Conservation (phyloP, 805 yeast genomes). For the Candida easanensis region DNA sequence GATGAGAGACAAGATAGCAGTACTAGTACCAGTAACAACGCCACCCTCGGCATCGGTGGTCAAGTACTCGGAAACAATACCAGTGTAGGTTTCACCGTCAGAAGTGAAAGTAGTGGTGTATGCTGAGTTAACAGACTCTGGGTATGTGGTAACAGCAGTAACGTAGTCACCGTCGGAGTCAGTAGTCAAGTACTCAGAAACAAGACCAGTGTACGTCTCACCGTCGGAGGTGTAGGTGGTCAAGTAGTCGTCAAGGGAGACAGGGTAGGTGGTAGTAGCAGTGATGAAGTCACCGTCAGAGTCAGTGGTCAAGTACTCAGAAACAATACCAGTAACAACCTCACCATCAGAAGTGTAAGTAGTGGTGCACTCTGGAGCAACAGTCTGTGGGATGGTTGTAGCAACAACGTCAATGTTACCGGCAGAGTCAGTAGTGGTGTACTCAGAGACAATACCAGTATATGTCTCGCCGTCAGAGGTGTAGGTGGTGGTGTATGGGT, state of each 20-base stretch:
- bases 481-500: not conserved
- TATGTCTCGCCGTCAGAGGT: not conserved
- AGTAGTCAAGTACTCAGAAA: constrained; percentile 7
- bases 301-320: not conserved
- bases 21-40: constrained; percentile 2
- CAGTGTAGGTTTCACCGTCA: not conserved
- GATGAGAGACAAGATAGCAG: not conserved
- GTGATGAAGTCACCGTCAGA: not conserved
- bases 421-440: not conserved
- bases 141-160: constrained; percentile 3
- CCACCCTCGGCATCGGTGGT: constrained; percentile 7
- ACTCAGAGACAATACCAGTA: not conserved
- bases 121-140: not conserved
- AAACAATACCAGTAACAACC: not conserved
- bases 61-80: constrained; percentile 6
- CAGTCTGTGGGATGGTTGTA: not conserved
- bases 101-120: not conserved
- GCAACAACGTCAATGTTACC: not conserved
- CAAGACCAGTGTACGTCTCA: not conserved
- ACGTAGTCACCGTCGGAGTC: constrained; percentile 5
- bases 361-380: no score
- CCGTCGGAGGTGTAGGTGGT: constrained; percentile 1
- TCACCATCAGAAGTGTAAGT: not conserved
- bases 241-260: not conserved
- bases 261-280: not conserved